Percentiles rank a stretch among this genome's conserved stretches.
phyloP scores from a whole-genome alignment of 2,329 filamentous ascomycete genomes.

The Elsinoe necatrix region DNA sequence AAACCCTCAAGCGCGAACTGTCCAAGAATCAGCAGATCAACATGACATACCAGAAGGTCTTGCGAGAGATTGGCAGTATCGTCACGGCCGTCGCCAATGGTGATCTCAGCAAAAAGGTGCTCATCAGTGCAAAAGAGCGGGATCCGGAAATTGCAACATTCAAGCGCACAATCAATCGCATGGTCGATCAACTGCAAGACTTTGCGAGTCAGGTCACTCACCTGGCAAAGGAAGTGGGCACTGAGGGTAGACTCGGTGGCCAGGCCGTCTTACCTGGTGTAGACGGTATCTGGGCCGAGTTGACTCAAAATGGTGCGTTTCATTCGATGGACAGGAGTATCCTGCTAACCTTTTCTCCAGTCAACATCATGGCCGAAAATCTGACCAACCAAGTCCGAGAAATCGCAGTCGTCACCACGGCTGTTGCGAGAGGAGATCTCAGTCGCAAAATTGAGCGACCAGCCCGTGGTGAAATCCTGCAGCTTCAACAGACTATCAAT shows the following conservation, averaged over 20 bases:
- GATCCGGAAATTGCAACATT: slow-evolving; percentile 97
- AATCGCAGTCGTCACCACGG: slow-evolving; percentile 93
- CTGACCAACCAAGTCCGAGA: slow-evolving; percentile 95
- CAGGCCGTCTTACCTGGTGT: slow-evolving; percentile 91
- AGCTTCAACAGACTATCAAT: slow-evolving; percentile 82
- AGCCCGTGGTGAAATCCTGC: slow-evolving; percentile 86
- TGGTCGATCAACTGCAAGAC: slow-evolving; percentile 96
- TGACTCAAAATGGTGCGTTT: slow-evolving; percentile 54
- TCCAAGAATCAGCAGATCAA: slow-evolving; percentile 98
- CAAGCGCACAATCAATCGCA: slow-evolving; percentile 96
- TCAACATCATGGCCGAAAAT: slow-evolving; percentile 99
- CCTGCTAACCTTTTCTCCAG: slow-evolving; percentile 36
- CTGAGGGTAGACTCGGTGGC: slow-evolving; percentile 85
- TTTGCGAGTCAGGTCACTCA: slow-evolving; percentile 95
- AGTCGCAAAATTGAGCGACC: slow-evolving; percentile 94
- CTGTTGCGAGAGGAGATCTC: slow-evolving; percentile 86
- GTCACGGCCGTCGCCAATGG: slow-evolving; percentile 92
- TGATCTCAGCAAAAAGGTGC: slow-evolving; percentile 92
- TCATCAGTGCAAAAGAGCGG: slow-evolving; percentile 93
- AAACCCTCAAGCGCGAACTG: slow-evolving; percentile 81
- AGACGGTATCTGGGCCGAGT: slow-evolving; percentile 93
- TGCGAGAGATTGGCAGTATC: slow-evolving; percentile 94
- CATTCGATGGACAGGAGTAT: background rate
- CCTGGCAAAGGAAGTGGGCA: slow-evolving; percentile 90
- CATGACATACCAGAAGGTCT: slow-evolving; percentile 93